These are phyloP conservation scores for Nicotiana paniculata DNA, from an alignment of 257 asterid species.

Conservation along the genomic window DNA sequence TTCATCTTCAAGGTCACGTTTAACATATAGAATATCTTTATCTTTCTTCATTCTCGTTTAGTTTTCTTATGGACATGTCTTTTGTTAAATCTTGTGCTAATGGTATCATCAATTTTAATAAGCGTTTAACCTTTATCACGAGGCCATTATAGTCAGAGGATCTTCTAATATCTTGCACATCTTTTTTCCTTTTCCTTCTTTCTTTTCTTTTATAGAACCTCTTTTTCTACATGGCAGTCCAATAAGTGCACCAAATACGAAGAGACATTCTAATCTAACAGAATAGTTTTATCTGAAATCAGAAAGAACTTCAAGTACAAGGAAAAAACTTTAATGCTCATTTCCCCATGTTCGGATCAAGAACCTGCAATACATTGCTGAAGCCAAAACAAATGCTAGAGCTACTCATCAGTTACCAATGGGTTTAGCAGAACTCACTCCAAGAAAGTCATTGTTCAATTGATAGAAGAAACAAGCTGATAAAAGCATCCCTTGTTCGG, in stretches of 20 bases:
- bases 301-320: background rate
- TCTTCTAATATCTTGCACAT: too few relatives aligned
- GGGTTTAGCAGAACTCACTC: background rate
- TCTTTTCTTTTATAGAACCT: too few relatives aligned
- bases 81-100: background rate
- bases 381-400: background rate
- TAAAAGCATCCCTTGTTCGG: background rate
- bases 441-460: background rate
- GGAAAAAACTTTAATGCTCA: background rate
- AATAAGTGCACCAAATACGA: background rate
- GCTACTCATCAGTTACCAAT: background rate
- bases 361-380: background rate
- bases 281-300: background rate
- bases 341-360: background rate
- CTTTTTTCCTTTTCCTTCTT: too few relatives aligned
- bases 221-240: too few relatives aligned
- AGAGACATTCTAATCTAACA: background rate
- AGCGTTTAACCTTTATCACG: background rate
- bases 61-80: background rate
- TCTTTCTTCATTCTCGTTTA: too few relatives aligned
- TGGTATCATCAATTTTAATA: background rate
- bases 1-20: too few relatives aligned
- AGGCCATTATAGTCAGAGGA: background rate
- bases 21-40: too few relatives aligned
- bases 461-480: background rate